Conservation (phyloP, 352 stramenopile genomes). For the Discostella stelligera region DNA sequence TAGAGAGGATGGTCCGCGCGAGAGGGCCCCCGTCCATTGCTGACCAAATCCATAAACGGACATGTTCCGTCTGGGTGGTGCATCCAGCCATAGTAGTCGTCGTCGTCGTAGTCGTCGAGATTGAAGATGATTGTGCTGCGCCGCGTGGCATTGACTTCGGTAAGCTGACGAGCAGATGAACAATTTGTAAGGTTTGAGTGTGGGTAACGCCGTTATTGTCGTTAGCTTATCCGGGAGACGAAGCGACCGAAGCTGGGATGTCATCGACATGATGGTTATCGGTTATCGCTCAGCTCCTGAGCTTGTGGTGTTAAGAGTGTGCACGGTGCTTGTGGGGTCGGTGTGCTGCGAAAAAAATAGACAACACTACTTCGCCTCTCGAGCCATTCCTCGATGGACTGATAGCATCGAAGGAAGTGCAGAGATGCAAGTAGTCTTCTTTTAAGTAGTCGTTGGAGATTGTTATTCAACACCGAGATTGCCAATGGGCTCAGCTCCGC, state of each 20-base stretch:
- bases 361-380: too few species aligned
- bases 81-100: neutral
- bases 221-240: neutral
- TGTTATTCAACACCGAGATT: too few species aligned
- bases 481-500: too few species aligned
- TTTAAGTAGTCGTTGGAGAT: too few species aligned
- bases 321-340: too few species aligned
- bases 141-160: neutral
- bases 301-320: too few species aligned
- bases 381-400: too few species aligned
- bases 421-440: too few species aligned
- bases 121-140: neutral
- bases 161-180: neutral
- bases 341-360: too few species aligned
- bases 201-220: neutral
- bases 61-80: neutral
- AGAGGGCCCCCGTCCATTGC: constrained; percentile 46
- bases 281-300: too few species aligned
- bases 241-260: neutral
- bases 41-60: constrained; percentile 39
- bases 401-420: too few species aligned
- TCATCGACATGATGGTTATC: neutral
- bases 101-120: neutral
- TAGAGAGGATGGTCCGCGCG: constrained; percentile 6
- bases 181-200: neutral